Evolutionary conservation across 208 protist species (phyloP).

Genomic region (Leptomonas seymouri): DNA sequence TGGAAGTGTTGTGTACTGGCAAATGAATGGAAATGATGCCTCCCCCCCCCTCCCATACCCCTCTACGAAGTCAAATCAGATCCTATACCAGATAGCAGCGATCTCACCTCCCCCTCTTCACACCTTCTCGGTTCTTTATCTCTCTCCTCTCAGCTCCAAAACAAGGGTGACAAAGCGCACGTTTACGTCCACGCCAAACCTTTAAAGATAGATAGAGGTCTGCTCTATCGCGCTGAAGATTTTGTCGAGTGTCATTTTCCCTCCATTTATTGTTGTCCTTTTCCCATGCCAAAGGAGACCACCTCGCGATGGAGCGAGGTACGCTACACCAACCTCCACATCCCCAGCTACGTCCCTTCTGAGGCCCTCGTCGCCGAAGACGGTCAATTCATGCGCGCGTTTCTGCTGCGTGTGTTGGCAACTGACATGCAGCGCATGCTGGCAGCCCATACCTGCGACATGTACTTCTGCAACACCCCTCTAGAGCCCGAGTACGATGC

Average conservation of each 20-base stretch:
- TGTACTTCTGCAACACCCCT: conserved; percentile 80
- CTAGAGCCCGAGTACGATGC: conserved; percentile 81
- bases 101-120: no score
- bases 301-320: conserved; percentile 76
- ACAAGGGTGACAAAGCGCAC: no score
- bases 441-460: conserved; percentile 51
- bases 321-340: conserved; percentile 78
- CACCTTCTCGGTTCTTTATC: no score
- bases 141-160: no score
- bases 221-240: not conserved
- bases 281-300: conserved; percentile 37
- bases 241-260: conserved; percentile 3
- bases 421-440: conserved; percentile 84
- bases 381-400: conserved; percentile 82
- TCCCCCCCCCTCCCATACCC: no score
- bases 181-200: not conserved
- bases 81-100: no score
- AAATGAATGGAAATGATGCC: no score
- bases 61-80: no score
- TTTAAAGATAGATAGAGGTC: not conserved
- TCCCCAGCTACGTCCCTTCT: conserved; percentile 88
- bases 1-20: no score
- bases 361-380: conserved; percentile 81
- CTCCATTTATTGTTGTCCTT: conserved; percentile 3
- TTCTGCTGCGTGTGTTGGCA: conserved; percentile 75